Evolutionary conservation across 805 yeast genomes (phyloP).

Genomic region (Wickerhamiella azymoides): DNA sequence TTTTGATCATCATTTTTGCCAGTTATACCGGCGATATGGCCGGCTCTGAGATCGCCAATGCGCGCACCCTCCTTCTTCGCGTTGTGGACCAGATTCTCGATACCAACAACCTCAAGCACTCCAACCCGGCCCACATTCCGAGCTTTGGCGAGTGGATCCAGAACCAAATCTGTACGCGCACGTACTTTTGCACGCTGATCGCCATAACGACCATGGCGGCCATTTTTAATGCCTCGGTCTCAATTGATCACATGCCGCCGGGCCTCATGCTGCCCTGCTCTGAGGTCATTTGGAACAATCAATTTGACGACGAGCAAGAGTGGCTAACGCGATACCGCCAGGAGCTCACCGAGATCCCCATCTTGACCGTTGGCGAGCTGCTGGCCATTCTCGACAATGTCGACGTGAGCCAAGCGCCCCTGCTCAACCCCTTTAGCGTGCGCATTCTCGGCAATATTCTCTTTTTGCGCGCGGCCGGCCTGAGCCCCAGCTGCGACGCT

Average conservation of each 20-base stretch:
- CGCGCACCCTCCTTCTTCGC: constrained; percentile 17
- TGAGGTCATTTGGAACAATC: constrained; percentile 23
- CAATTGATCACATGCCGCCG: constrained; percentile 8
- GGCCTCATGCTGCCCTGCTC: constrained; percentile 22
- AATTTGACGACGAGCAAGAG: constrained; percentile 15
- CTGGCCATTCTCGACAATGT: constrained; percentile 1
- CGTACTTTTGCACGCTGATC: constrained; percentile 22
- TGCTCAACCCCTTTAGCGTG: constrained; percentile 8
- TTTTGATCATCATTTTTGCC: constrained; percentile 7
- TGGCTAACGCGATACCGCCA: constrained; percentile 12
- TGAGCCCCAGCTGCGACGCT: neutral
- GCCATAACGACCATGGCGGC: constrained; percentile 22
- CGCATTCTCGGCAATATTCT: constrained; percentile 9
- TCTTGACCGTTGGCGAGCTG: constrained; percentile 7
- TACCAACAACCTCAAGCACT: constrained; percentile 2
- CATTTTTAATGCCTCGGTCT: constrained; percentile 19
- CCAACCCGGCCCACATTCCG: neutral
- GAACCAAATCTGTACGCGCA: constrained; percentile 21
- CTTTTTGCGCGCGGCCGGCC: constrained; percentile 1
- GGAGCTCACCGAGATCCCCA: constrained; percentile 1
- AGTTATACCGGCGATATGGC: constrained; percentile 11
- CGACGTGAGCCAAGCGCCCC: neutral
- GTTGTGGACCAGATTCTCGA: constrained; percentile 11
- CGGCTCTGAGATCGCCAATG: constrained; percentile 21
- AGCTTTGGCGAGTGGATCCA: constrained; percentile 21